Conservation (phyloP, 2,329 filamentous ascomycete species). For the Alternaria sp. region DNA sequence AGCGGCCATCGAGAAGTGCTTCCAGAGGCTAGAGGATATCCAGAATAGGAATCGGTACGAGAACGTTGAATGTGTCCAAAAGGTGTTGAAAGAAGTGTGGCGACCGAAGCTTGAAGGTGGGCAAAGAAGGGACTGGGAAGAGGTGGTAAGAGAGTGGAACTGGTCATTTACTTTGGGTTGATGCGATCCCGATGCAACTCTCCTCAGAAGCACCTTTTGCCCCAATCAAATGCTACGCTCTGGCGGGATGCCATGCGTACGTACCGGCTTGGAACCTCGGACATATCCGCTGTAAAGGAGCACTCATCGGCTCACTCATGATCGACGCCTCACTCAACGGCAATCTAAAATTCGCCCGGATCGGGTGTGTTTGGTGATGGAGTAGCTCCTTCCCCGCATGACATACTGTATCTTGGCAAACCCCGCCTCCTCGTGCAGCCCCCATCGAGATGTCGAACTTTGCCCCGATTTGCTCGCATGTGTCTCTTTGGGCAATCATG, state of each 20-base stretch:
- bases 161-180: slow-evolving; percentile 46
- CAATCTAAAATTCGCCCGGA: background rate
- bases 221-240: background rate
- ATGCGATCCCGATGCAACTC: background rate
- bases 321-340: background rate
- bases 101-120: slow-evolving; percentile 37
- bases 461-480: background rate
- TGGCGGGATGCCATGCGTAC: background rate
- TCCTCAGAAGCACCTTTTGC: background rate
- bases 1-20: slow-evolving; percentile 37
- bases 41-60: slow-evolving; percentile 45
- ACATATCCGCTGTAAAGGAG: background rate
- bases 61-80: slow-evolving; percentile 42
- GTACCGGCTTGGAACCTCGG: background rate
- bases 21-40: slow-evolving; percentile 38
- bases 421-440: background rate
- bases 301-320: background rate
- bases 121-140: slow-evolving; percentile 43
- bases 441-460: background rate
- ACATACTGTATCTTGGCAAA: background rate
- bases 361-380: background rate
- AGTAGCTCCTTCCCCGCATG: background rate
- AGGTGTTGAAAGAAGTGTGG: slow-evolving; percentile 47
- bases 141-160: slow-evolving; percentile 43
- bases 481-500: background rate